Base-by-base conservation (phyloP, 176 grass and related monocot genomes). In the Areca catechu region DNA sequence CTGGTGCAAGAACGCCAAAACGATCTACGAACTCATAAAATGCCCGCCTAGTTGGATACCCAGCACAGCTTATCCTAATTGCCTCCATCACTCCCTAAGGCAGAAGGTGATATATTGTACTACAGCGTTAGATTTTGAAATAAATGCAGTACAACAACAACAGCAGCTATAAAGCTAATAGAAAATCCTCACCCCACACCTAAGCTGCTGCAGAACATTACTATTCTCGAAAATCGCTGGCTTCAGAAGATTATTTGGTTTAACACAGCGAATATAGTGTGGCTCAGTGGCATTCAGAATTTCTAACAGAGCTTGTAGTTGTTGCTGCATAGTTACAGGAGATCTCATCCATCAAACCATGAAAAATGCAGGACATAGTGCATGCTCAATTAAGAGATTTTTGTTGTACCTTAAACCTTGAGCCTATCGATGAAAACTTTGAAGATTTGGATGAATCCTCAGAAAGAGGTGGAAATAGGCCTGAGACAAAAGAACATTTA, bases 341-440 rank as follows among this genome's bases (percentile, higher is more conserved):
- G 7, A 43, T 12, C 34, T 43, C 34, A 43, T 43, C 7, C 30
- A 34, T 34, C 30, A 10, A 34, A 34, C 30, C 34, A 43, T 43
- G 2, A 14, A 43, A 12, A 43, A 43, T 43, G 34, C 34, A 43
- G 34, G 9, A 43, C 3, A 43, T 43, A 43, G 10, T 43, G 34
- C 34, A 43, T 14, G 10, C 34, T 43, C 34, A 14, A 43, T 43
- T 43, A 43, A 43, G 34, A 43, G 7, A 43, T 43, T 43, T 5
- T 43, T 23, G 50, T 50, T 50, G 49, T 47, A 92, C 93, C 93
- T 98, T 98, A 72, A 92, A 98, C 72, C 84, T 88, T 47, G 79
- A 77, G 61, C 93, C 87, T n/a, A 98, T 92, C 19, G 93, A 98
- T 70, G 93, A 98, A 65, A 98, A 98, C 75, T 98, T 98, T 21